A percentile compares a stretch with the other conserved stretches of the same genome.
phyloP scores from a whole-genome alignment of 352 stramenopile genomes.

The Pythium apleroticum region DNA sequence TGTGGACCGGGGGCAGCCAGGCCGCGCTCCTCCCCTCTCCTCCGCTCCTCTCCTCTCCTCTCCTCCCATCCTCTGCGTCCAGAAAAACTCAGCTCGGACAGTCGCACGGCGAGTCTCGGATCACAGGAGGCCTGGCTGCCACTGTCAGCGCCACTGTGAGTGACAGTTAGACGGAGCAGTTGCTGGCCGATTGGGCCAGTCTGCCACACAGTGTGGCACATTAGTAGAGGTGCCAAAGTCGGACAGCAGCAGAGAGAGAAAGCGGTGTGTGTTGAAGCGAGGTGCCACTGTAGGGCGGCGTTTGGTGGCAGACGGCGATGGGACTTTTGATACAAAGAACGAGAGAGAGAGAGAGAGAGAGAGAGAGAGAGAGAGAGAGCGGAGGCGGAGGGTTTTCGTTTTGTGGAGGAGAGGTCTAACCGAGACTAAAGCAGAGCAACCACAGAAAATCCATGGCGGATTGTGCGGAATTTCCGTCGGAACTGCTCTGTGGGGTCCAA shows the following conservation, averaged over 20 bases:
- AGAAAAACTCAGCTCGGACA: constrained; percentile 14
- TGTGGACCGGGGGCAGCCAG: constrained; percentile 14
- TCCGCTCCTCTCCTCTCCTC: background rate
- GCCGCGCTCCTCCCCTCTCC: background rate
- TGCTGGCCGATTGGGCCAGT: background rate
- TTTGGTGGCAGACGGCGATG: no score
- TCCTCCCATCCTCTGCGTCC: constrained; percentile 1
- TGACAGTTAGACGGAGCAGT: no score
- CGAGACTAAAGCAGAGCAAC: background rate
- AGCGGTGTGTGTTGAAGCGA: background rate
- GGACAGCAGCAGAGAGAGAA: constrained; percentile 3
- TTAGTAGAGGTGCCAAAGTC: background rate
- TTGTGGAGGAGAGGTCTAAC: no score
- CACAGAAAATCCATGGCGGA: background rate
- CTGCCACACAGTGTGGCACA: background rate
- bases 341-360: no score
- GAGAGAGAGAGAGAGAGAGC: no score
- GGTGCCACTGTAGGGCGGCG: background rate
- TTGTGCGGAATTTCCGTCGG: no score
- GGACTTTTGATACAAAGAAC: no score
- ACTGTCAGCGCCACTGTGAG: no score
- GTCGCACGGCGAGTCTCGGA: constrained; percentile 1
- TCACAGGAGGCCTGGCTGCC: background rate
- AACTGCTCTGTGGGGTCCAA: no score
- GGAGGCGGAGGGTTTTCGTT: no score